Evolutionary conservation across 75 land plant species (phyloP).

Genomic region (Cupressus sempervirens): DNA sequence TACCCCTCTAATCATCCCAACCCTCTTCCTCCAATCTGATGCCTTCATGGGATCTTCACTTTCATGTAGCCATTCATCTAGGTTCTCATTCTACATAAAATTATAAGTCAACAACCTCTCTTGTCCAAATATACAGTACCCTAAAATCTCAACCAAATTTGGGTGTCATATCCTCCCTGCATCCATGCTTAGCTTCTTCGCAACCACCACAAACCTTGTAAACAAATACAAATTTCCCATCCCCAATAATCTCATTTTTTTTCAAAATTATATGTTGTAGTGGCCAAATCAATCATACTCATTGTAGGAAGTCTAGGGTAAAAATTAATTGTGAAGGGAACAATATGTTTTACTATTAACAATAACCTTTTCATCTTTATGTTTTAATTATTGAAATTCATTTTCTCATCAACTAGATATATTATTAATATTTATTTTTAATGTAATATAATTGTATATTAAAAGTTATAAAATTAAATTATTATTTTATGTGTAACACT

Average conservation of each 20-base stretch:
- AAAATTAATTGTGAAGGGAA: no score
- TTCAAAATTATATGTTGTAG: slow-evolving; percentile 53
- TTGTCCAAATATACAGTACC: slow-evolving; percentile 43
- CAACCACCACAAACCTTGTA: slow-evolving; percentile 77
- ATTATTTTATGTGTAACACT: no score
- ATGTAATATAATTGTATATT: no score
- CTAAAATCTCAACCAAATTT: slow-evolving; percentile 73
- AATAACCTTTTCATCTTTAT: no score
- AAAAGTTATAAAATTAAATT: no score
- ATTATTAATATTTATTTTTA: no score
- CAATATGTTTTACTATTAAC: no score
- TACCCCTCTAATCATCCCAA: slow-evolving; percentile 54
- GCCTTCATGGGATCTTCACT: slow-evolving; percentile 13
- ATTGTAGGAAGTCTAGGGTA: slow-evolving; percentile 28
- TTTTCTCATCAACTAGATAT: no score
- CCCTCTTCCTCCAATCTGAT: slow-evolving; percentile 51
- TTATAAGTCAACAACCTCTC: slow-evolving; percentile 77
- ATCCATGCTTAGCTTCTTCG: slow-evolving; percentile 62
- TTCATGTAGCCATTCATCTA: slow-evolving; percentile 64
- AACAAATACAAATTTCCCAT: slow-evolving; percentile 73
- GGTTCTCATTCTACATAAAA: slow-evolving; percentile 63
- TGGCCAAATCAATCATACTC: slow-evolving; percentile 42
- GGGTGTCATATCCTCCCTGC: slow-evolving; percentile 65
- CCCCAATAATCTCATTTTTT: slow-evolving; percentile 56
- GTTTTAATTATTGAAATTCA: no score